Evolutionary conservation across 2,329 filamentous ascomycete genomes (phyloP).

Genomic region (Fusarium algeriense): DNA sequence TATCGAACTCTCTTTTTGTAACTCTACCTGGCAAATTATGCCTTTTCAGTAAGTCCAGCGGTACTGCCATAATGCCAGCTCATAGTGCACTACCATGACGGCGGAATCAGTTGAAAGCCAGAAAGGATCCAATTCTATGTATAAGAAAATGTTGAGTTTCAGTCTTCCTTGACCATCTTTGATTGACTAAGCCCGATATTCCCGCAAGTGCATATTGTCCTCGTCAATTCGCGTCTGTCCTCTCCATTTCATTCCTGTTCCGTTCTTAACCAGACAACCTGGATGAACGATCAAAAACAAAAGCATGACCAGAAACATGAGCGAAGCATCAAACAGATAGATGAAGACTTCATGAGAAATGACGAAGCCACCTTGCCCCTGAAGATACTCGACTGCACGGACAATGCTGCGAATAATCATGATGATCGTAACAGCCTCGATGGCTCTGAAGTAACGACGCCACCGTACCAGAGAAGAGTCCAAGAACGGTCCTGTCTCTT

Average conservation of each 20-base stretch:
- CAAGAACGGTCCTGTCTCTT: constrained; percentile 12
- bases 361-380: constrained; percentile 57
- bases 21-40: no score
- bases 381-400: constrained; percentile 61
- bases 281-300: constrained; percentile 47
- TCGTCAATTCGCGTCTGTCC: neutral
- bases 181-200: neutral
- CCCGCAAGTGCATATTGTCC: neutral
- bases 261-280: neutral
- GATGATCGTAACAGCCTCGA: constrained; percentile 52
- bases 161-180: accelerated
- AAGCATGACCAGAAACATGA: constrained; percentile 57
- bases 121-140: neutral
- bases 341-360: constrained; percentile 57
- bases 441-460: constrained; percentile 48
- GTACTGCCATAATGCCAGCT: no score
- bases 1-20: no score
- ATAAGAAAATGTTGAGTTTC: accelerated
- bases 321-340: constrained; percentile 59
- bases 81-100: no score
- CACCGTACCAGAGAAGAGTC: constrained; percentile 42
- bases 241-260: neutral
- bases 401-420: constrained; percentile 62
- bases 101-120: neutral
- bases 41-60: no score